Evolutionary conservation across 2,329 filamentous ascomycete genomes (phyloP), one percentile per base, ranked within the genome.

Genomic region (Pseudogymnoascus sp.): DNA sequence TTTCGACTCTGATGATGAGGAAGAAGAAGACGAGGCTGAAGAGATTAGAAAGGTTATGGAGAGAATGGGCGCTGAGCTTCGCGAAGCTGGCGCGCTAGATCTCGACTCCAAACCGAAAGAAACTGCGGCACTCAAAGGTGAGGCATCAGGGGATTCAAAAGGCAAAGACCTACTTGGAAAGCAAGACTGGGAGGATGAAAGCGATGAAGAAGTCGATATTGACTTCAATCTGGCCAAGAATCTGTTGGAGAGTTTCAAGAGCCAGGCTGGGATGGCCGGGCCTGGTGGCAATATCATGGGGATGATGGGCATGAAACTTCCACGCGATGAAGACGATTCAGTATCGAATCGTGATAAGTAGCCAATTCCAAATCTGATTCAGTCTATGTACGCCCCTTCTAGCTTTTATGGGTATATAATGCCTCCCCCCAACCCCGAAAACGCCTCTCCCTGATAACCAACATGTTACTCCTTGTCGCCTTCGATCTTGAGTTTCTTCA

Each of bases 211-310:
- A 61, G 82, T 94, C 4, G 81, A 92, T 65, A 84, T 94, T 29
- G 90, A 97, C 71, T 89, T 92, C 68, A 93, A 94, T 65, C 79
- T 99, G 25, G 92, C 90, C 15, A 91, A 89, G 73, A 97, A 97
- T 70, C 79, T 99, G 61, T 79, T 99, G 1, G 91, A 97, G 73
- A 93, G 91, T 69, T 92, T 99, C 75, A 95, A 96, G 71, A 88
- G 90, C 13, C 93, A 97, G 73, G 91, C 81, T 15, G 94, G 94
- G 10, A 84, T 89, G 79, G 81, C 91, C 33, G 94, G 94, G 0
- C 94, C 94, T 0, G 89, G 90, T 2, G 87, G 92, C 0, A 97
- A 97, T 72, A 78, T 99, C 64, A 81, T 99, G 70, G 88, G 87
- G 5, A 83, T 95, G 76, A 89, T 97, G 87, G 92, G 92, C 0